Evolutionary conservation across 2,329 filamentous ascomycete genomes (phyloP), one percentile per base, ranked within the genome.

Genomic region (Myriosclerotinia duriaeana): DNA sequence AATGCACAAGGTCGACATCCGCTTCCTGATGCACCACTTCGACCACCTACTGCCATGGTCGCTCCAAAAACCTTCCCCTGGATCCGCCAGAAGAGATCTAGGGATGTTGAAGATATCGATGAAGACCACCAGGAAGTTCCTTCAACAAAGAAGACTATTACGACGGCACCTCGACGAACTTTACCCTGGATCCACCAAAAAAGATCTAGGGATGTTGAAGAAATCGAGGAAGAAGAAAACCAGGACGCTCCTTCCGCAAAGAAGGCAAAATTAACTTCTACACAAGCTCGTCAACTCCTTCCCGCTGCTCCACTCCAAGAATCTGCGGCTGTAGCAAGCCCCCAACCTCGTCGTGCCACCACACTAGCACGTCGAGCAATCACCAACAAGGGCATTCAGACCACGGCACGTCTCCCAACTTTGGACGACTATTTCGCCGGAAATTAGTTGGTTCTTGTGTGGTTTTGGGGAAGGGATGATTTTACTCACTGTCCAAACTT

Each of bases 381-480:
- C 6, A 3, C 30, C 1, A 48, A 30, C 8, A 48, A 34, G 5
- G 26, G 14, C 1, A 0, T n/a, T 3, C 26, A 22, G 4, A 17
- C 26, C 30, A n/a, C 1, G 1, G 3, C 26, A 6, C 56, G 30
- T 11, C 56, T 48, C 22, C 56, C 56, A 17, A 48, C 56, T n/a
- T 30, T 60, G 42, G 42, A 48, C 14, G 56, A 60, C 9, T 48
- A 60, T 22, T 36, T 60, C 20, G 11, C 20, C 17, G 56, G 48
- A 12, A 2, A 60, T 15, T 60, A n/a, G 17, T 44, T 34, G 20
- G 11, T 4, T 40, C 9, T 5, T 17, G 30, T 2, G 3, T 46
- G 2, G 4, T n/a, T n/a, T 46, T 36, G 26, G 5, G 3, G 2
- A 15, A 26, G 26, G n/a, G 5, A 22, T 5, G 1, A 2, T 50